Conservation (phyloP, 2,329 filamentous ascomycete species). For the Huntiella savannae region DNA sequence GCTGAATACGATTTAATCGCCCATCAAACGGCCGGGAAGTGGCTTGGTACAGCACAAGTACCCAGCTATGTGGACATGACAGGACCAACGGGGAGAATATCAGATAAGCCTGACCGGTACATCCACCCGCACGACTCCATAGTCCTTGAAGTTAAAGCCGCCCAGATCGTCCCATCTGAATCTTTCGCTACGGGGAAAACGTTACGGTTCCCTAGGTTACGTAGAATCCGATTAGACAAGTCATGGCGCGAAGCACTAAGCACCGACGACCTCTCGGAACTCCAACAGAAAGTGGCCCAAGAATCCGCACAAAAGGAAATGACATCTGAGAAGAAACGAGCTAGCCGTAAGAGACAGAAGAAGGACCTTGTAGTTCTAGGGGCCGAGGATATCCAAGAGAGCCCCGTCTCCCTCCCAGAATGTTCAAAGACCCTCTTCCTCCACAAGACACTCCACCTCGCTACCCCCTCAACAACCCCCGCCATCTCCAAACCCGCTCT, state of each 20-base stretch:
- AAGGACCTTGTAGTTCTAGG: slow-evolving; percentile 54
- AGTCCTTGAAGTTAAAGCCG: slow-evolving; percentile 75
- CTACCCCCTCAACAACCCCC: slow-evolving; percentile 44
- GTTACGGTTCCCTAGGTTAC: slow-evolving; percentile 80
- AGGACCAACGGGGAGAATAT: slow-evolving; percentile 43
- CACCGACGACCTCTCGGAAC: slow-evolving; percentile 53
- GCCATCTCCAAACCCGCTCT: slow-evolving; percentile 48
- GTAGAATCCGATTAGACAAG: slow-evolving; percentile 62
- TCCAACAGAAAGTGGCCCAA: slow-evolving; percentile 51
- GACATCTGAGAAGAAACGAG: slow-evolving; percentile 47
- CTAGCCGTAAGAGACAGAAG: slow-evolving; percentile 19
- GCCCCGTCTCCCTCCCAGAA: slow-evolving; percentile 22
- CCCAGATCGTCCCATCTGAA: slow-evolving; percentile 54
- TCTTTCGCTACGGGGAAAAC: slow-evolving; percentile 62
- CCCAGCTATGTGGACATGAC: slow-evolving; percentile 61
- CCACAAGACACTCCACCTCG: slow-evolving; percentile 63
- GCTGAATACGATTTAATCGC: slow-evolving; percentile 70
- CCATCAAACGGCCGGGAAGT: slow-evolving; percentile 78
- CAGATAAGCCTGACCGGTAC: slow-evolving; percentile 77
- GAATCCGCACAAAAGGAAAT: slow-evolving; percentile 54
- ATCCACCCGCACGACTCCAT: slow-evolving; percentile 78
- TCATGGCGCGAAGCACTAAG: slow-evolving; percentile 66
- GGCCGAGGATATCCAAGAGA: slow-evolving; percentile 18
- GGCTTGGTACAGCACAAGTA: slow-evolving; percentile 59
- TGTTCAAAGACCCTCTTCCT: slow-evolving; percentile 63